Evolutionary conservation across 257 asterid species (phyloP).

Genomic region (Ilex asprella): DNA sequence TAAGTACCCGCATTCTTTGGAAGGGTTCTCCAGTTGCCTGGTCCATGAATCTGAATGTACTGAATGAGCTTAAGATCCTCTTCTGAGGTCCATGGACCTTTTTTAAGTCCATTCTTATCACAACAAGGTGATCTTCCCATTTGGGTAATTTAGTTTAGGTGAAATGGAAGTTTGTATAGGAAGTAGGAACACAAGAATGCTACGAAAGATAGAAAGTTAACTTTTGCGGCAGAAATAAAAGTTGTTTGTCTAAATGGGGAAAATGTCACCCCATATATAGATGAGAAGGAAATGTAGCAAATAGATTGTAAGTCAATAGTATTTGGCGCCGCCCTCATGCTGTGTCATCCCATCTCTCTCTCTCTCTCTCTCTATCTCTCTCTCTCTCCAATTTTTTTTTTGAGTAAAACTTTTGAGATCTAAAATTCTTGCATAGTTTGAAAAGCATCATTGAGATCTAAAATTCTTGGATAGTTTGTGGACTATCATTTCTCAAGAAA

Average conservation of each 20-base stretch:
- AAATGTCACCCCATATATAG: conserved; percentile 37
- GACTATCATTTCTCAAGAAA: no score
- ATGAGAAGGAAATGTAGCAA: conserved; percentile 11
- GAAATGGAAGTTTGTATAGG: neutral
- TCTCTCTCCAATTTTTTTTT: conserved; percentile 10
- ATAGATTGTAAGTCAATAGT: conserved; percentile 43
- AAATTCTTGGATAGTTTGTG: no score
- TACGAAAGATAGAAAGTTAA: conserved; percentile 6
- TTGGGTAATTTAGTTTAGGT: neutral
- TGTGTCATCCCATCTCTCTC: conserved; percentile 14
- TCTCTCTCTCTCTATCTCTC: conserved; percentile 1
- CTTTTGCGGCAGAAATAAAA: conserved; percentile 14
- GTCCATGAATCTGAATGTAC: conserved; percentile 52
- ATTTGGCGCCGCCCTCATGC: conserved; percentile 73
- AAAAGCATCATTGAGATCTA: neutral
- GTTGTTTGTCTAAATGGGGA: conserved; percentile 30
- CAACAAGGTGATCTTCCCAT: conserved; percentile 92
- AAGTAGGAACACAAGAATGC: neutral
- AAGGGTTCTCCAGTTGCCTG: conserved; percentile 73
- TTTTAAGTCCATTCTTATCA: conserved; percentile 66
- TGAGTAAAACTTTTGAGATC: conserved; percentile 9
- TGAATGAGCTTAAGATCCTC: conserved; percentile 62
- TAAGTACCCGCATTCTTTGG: conserved; percentile 67
- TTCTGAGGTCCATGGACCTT: conserved; percentile 88
- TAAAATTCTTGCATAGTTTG: no score